Percentiles rank a stretch among this genome's conserved stretches.
These are phyloP conservation scores for Cordyceps militaris DNA, from an alignment of 2,329 filamentous ascomycete genomes.

Conservation along the genomic window DNA sequence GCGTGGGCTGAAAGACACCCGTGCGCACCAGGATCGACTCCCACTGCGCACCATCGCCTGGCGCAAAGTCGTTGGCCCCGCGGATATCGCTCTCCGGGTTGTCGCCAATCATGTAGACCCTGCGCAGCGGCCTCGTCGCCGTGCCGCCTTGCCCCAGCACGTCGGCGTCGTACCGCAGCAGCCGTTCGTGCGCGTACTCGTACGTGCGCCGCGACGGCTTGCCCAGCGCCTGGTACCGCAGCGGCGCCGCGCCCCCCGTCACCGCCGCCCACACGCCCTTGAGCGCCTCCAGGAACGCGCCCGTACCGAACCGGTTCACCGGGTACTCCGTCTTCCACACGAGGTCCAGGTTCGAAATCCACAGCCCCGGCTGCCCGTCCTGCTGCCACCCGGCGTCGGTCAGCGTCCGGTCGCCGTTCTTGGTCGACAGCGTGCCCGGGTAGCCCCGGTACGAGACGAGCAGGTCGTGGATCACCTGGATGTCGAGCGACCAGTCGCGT, in stretches of 20 bases:
- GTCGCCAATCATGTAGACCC: constrained; percentile 92
- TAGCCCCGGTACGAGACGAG: constrained; percentile 72
- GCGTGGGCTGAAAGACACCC: constrained; percentile 58
- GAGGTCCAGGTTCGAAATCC: constrained; percentile 86
- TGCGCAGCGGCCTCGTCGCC: constrained; percentile 54
- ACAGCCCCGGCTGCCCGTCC: constrained; percentile 72
- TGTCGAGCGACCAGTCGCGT: constrained; percentile 89
- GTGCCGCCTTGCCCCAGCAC: constrained; percentile 20
- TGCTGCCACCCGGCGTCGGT: constrained; percentile 74
- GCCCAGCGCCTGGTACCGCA: constrained; percentile 65
- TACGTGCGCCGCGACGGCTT: constrained; percentile 78
- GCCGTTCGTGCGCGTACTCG: constrained; percentile 67
- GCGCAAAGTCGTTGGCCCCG: constrained; percentile 72
- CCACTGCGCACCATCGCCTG: constrained; percentile 65
- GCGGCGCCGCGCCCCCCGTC: constrained; percentile 48
- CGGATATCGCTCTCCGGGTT: constrained; percentile 85
- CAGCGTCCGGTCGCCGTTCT: constrained; percentile 58
- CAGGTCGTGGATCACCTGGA: constrained; percentile 75
- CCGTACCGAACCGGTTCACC: constrained; percentile 81
- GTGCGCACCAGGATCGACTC: constrained; percentile 69
- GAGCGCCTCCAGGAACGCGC: constrained; percentile 78
- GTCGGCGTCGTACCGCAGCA: constrained; percentile 44
- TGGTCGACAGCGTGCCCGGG: constrained; percentile 68
- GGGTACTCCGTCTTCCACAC: constrained; percentile 83
- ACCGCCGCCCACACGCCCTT: constrained; percentile 71